Conservation (phyloP, 139 green algal species). For the Eudorina sp. region DNA sequence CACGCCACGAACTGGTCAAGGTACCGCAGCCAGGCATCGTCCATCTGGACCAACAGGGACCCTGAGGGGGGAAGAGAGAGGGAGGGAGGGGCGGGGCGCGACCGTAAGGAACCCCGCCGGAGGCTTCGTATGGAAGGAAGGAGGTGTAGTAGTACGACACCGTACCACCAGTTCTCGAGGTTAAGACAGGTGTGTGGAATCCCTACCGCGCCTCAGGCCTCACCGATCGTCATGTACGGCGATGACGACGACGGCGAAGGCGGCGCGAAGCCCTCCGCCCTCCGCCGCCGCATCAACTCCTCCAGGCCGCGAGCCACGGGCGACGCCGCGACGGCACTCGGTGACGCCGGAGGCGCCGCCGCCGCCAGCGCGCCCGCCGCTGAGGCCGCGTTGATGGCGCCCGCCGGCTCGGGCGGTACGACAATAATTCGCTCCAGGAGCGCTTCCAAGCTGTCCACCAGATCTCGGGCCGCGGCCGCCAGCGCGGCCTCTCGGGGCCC, state of each 20-base stretch:
- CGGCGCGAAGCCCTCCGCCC: neutral
- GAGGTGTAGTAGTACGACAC: no score
- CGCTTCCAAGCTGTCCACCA: slow-evolving; percentile 80
- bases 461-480: slow-evolving; percentile 55
- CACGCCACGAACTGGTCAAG: slow-evolving; percentile 93
- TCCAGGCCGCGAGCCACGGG: slow-evolving; percentile 48
- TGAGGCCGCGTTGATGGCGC: neutral
- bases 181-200: no score
- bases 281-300: slow-evolving; percentile 14
- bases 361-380: neutral
- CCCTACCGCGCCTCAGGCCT: no score
- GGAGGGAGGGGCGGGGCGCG: neutral
- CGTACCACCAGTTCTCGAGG: no score
- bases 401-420: neutral
- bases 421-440: slow-evolving; percentile 70
- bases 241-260: neutral
- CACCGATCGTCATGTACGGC: slow-evolving; percentile 39
- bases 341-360: neutral
- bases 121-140: no score
- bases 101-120: no score
- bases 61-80: neutral
- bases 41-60: slow-evolving; percentile 71
- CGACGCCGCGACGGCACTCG: neutral
- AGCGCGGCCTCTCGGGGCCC: slow-evolving; percentile 68
- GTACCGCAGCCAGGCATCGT: slow-evolving; percentile 88